Evolutionary conservation across 164 flowering plant species (phyloP), one percentile per base, ranked within the genome.

Genomic region (Stephania japonica): DNA sequence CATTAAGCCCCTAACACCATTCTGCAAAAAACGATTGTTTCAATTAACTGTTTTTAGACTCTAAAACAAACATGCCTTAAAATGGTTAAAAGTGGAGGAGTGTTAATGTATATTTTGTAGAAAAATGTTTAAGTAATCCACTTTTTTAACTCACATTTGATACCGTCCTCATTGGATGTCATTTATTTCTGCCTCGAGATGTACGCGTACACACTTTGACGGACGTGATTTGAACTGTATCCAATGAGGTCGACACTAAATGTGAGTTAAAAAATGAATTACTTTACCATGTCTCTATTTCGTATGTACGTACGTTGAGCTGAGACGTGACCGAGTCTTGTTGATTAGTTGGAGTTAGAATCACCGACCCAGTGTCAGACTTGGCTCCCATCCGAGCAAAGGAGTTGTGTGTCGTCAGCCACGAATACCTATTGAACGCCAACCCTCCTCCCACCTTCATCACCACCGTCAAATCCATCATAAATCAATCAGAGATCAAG

Each of bases 361-460:
- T 76, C 13, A 80, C 38, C 13, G 87, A 72, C 12, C 96, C 96
- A 0, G 90, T 88, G 4, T 72, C 86, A 16, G 97, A 90, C 70
- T 73, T 88, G 71, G 8, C 80, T 9, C 91, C 91, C 65, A 82
- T 21, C 44, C 61, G 72, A 5, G 99, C 90, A 68, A 85, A 94
- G 7, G 99, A 61, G 71, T 94, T 94, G 84, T 94, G 99, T 14
- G 99, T 91, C 23, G 99, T 94, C n/a, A 92, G 78, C 99, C 99
- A 94, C 23, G 97, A 82, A 72, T 92, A 94, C 42, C 83, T 78
- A 72, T 92, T 89, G 68, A 87, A 94, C 7, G 99, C 92, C 74
- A 94, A 78, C 42, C 85, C 88, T 69, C 68, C 85, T 70, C 84
- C 91, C 98, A 6, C 7, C 23, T 59, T 16, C 23, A 1, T 16